Evolutionary conservation across 352 stramenopile species (phyloP), one percentile per base, ranked within the genome.

Genomic region (Aphanomyces stellatus): DNA sequence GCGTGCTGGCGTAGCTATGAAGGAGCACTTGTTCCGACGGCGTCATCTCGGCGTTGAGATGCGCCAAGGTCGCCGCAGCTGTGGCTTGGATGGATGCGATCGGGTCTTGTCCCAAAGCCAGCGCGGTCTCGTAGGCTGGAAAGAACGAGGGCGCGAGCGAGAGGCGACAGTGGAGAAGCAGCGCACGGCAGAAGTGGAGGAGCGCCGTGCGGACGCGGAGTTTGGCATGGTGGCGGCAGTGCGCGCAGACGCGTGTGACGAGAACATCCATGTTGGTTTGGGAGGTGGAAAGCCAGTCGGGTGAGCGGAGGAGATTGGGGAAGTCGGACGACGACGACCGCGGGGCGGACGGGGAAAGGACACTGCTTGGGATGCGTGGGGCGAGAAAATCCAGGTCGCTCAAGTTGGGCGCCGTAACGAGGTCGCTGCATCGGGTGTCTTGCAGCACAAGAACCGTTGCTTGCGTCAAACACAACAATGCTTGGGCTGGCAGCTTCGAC

Each of bases 71-170:
- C 13, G 77, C 73, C 13, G 76, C 51, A 1, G 64, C 51, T 33
- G 30, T 34, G 4, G 49, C 17, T 22, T 71, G 53, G 4, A 79
- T 70, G 0, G 65, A 49, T 0, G 27, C 30, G 17, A 90, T 90
- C 5, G 68, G 42, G 34, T 95, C 82, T 10, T 76, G 74, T 30
- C 73, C 72, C 34, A 91, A 69, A 24, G 90, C 79, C 51, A 95
- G 72, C 31, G 93, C 75, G 56, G 91, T 81, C 62, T 95, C 87
- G 30, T 83, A 91, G 46, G 78, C 89, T 13, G 74, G 77, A 65
- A 95, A 85, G 34, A 92, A 93, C 5, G 76, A 87, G 3, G 73
- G 56, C 3, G 65, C 62, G 13, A 95, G 79, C 0, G 72, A 74
- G 46, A 22, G 49, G 8, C 78, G 81, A 28, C 83, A 90, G 17